These are phyloP conservation scores for sorghum (Sorghum bicolor) DNA, from an alignment of 176 grass and related monocot genomes.

Conservation along the genomic window Sorghum_bicolor_NCBIv3 NC_012875.2:48356001-48356500, in stretches of 20 bases:
- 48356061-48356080: no score
- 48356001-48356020: no score
- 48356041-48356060: no score
- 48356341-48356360: not conserved
- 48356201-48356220: not conserved
- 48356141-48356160: not conserved
- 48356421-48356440: not conserved
- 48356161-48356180: not conserved
- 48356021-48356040: no score
- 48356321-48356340: not conserved
- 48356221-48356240: not conserved
- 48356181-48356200: no score
- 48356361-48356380: conserved; percentile 1
- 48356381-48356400: conserved; percentile 3
- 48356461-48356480: not conserved
- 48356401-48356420: conserved; percentile 15
- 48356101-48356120: not conserved
- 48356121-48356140: not conserved
- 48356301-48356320: not conserved
- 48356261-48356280: no score
- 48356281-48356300: not conserved
- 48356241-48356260: not conserved
- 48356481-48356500: not conserved
- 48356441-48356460: no score
- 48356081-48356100: not conserved